Evolutionary conservation across 352 stramenopile species (phyloP).

Genomic region (Globisporangium polare): DNA sequence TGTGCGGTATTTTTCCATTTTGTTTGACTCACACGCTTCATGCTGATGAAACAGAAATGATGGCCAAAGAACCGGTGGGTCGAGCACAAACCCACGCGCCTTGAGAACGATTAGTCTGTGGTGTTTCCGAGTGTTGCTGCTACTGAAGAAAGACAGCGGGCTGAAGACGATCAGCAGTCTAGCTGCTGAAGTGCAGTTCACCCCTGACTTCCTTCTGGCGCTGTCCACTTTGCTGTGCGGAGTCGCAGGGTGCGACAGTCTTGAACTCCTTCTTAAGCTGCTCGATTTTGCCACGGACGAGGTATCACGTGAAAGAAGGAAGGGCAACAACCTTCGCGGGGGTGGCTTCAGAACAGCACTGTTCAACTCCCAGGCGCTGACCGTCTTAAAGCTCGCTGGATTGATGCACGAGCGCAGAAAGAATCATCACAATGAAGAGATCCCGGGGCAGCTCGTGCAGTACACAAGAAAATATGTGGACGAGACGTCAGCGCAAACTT

Average conservation of each 20-base stretch:
- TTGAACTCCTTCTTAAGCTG: conserved; percentile 51
- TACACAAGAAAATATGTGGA: conserved; percentile 39
- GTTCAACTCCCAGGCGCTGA: conserved; percentile 54
- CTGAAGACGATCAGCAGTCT: conserved; percentile 52
- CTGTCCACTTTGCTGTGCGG: conserved; percentile 56
- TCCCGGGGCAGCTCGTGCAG: conserved; percentile 39
- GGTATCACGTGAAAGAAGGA: conserved; percentile 22
- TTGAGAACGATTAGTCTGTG: conserved; percentile 52
- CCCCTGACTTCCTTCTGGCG: conserved; percentile 64
- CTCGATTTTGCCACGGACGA: conserved; percentile 50
- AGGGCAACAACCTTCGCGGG: conserved; percentile 18
- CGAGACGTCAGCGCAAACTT: conserved; percentile 10
- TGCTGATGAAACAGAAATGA: conserved; percentile 6
- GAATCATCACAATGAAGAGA: conserved; percentile 42
- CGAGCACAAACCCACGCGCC: background rate
- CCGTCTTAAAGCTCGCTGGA: conserved; percentile 37
- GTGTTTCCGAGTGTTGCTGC: conserved; percentile 67
- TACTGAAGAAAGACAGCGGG: conserved; percentile 76
- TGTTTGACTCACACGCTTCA: background rate
- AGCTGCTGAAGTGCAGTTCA: conserved; percentile 38
- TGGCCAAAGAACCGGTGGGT: background rate
- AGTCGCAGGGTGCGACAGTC: conserved; percentile 48
- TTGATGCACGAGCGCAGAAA: conserved; percentile 56
- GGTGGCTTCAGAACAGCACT: conserved; percentile 29
- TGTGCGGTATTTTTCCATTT: background rate